Percentiles rank a stretch among this genome's conserved stretches.
These are phyloP conservation scores for Pseudozyma flocculosa DNA, from an alignment of 1,284 basidiomycete genomes.

Conservation along the genomic window DNA sequence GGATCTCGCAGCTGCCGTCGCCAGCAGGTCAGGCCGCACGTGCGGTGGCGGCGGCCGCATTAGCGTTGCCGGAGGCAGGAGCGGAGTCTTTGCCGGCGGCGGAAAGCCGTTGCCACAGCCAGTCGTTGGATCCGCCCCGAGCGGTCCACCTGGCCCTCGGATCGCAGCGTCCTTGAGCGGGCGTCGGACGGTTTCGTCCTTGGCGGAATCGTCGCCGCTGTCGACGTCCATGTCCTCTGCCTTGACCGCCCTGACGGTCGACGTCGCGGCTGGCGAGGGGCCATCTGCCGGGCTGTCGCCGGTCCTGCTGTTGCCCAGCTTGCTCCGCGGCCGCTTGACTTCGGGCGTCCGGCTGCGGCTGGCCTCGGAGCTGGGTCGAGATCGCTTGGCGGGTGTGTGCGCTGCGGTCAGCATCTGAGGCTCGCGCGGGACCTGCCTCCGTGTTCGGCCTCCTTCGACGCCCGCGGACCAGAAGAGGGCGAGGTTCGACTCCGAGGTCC, in stretches of 20 bases:
- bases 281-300: background rate
- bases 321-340: slow-evolving; percentile 20
- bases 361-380: slow-evolving; percentile 19
- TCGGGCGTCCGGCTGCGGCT: slow-evolving; percentile 34
- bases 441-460: slow-evolving; percentile 43
- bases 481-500: slow-evolving; percentile 55
- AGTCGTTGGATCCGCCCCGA: no score
- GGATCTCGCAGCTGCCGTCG: slow-evolving; percentile 27
- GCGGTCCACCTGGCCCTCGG: no score
- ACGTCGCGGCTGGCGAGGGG: background rate
- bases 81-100: slow-evolving; percentile 20
- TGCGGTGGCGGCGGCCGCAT: slow-evolving; percentile 19
- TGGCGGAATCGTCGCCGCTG: slow-evolving; percentile 3
- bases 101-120: background rate
- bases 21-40: slow-evolving; percentile 21
- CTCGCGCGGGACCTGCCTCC: slow-evolving; percentile 43
- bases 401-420: slow-evolving; percentile 20
- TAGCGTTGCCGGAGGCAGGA: slow-evolving; percentile 17
- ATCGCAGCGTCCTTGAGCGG: no score
- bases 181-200: no score
- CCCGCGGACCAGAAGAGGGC: slow-evolving; percentile 56
- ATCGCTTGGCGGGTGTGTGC: slow-evolving; percentile 18
- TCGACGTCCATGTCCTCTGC: slow-evolving; percentile 15
- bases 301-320: background rate
- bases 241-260: no score